A percentile compares a stretch with the other conserved stretches of the same genome.
Evolutionary conservation across 371 early-diverging fungal genomes (phyloP).

Genomic region (Nosema muscidifuracis): DNA sequence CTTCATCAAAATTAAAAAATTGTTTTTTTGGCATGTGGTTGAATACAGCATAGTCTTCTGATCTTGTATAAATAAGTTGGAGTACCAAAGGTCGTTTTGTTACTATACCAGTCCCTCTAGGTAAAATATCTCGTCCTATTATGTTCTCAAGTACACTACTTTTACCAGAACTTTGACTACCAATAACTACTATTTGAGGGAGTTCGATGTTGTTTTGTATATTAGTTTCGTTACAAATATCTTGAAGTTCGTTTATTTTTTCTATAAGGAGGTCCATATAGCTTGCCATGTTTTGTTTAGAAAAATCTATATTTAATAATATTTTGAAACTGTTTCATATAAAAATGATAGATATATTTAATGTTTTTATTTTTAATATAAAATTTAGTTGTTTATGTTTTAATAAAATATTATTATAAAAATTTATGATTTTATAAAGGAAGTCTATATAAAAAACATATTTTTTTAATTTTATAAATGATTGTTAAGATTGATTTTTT

Average conservation of each 20-base stretch:
- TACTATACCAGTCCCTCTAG: constrained; percentile 80
- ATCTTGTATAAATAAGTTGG: constrained; percentile 67
- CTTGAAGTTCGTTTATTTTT: constrained; percentile 74
- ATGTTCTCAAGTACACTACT: constrained; percentile 80
- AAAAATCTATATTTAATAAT: not conserved
- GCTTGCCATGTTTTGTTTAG: not conserved
- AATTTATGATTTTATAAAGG: not conserved
- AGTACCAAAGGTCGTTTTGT: constrained; percentile 81
- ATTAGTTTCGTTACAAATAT: constrained; percentile 86
- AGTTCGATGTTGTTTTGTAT: constrained; percentile 69
- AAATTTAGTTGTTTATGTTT: not conserved
- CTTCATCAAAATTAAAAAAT: constrained; percentile 72
- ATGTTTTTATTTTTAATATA: too few relatives aligned
- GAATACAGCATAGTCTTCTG: constrained; percentile 37
- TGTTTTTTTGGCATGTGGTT: constrained; percentile 62
- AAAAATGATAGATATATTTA: not conserved
- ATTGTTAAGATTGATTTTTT: too few relatives aligned
- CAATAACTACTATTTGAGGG: constrained; percentile 73
- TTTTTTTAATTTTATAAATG: too few relatives aligned
- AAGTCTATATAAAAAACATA: too few relatives aligned
- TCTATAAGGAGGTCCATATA: constrained; percentile 27
- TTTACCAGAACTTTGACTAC: constrained; percentile 76
- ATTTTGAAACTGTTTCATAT: constrained; percentile 8
- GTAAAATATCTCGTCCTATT: constrained; percentile 78
- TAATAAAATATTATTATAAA: not conserved